Percentiles rank a stretch among this genome's conserved stretches.
Conservation (phyloP, 345 rosid genomes). For the Euphorbia tirucalli region DNA sequence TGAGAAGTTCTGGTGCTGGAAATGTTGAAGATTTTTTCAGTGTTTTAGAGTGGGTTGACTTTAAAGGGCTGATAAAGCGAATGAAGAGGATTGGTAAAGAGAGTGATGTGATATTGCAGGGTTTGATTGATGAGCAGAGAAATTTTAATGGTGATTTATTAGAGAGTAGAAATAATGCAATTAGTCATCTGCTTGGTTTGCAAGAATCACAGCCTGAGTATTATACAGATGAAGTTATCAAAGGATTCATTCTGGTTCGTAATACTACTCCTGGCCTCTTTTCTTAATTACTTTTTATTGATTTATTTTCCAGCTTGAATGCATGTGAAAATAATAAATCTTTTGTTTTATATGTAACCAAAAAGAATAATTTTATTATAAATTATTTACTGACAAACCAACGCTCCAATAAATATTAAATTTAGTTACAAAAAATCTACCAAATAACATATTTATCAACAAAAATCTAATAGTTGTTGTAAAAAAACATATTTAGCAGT, state of each 20-base stretch:
- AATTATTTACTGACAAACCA: no score
- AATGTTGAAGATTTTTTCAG: not conserved
- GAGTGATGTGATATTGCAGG: not conserved
- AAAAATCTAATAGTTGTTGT: no score
- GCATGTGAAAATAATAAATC: no score
- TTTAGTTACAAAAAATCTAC: no score
- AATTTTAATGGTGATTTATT: not conserved
- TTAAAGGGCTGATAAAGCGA: not conserved
- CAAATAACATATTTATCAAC: no score
- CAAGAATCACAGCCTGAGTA: not conserved
- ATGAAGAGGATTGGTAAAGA: not conserved
- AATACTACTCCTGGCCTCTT: not conserved
- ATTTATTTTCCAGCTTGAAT: no score
- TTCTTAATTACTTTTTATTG: no score
- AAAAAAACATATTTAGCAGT: no score
- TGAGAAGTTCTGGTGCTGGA: not conserved
- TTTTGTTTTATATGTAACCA: no score
- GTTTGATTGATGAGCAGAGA: not conserved
- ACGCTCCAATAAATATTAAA: no score
- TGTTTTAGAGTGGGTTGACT: not conserved
- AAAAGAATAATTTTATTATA: no score
- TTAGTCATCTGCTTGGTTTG: not conserved
- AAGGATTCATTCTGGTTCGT: not conserved
- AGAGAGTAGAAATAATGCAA: not conserved
- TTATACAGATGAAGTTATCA: not conserved